Evolutionary conservation across 768 basidiomycete genomes (phyloP), one percentile per base, ranked within the genome.

Genomic region (Solioccasus polychromus): DNA sequence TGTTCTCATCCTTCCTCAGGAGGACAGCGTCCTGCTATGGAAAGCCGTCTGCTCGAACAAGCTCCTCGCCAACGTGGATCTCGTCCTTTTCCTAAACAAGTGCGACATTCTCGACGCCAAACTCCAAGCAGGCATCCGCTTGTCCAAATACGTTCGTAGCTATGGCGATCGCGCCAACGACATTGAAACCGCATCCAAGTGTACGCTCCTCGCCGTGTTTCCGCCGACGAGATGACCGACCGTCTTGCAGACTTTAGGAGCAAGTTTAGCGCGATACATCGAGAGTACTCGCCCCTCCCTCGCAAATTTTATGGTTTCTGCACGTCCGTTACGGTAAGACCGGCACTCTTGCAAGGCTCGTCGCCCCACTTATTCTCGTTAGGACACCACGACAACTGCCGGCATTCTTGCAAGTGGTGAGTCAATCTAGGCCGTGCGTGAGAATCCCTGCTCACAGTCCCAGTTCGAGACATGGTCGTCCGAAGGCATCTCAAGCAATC

Each of bases 41-140:
- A 82, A 79, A 43, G 73, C 76, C 14, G 77, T 91, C 17, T 84
- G 83, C 51, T 75, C 78, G 23, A 88, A 88, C 67, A 79, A 75
- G 55, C 76, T 90, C 20, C 73, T 91, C 5, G 79, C 78, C 35
- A 71, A 76, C 35, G 85, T 88, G 24, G 83, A 86, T 52, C 70
- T 89, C 26, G 83, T 90, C 48, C 71, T 90, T 36, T 91, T 90
- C 70, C 70, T 91, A 42, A 91, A 90, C 68, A 91, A 91, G 61
- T 83, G 83, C 48, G 87, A 89, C 56, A 84, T 89, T 48, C 67
- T 90, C 43, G 77, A 77, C 48, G 55, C 71, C 35, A 89, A 89
- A 57, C 76, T 89, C 10, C 66, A 69, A 17, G 72, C 83, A 1
- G 87, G 87, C 24, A 74, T 85, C 45, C 73, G 74, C 48, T 67